These are phyloP conservation scores for Capronia epimyces DNA, from an alignment of 2,329 filamentous ascomycete genomes.

Conservation along the genomic window DNA sequence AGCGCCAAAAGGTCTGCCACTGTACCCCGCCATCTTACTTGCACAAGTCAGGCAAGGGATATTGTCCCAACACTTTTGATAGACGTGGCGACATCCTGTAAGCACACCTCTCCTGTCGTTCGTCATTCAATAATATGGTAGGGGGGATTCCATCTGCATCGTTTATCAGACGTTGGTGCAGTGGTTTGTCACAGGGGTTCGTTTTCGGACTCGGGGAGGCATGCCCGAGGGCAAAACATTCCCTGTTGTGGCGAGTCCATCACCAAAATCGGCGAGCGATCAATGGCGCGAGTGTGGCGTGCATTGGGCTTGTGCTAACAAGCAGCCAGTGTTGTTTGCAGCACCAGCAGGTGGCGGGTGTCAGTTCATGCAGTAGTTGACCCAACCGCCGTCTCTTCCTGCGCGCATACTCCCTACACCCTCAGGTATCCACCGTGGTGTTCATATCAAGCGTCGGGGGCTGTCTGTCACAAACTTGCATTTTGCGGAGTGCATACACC, in stretches of 20 bases:
- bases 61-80: slow-evolving; percentile 1
- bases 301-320: not conserved
- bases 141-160: not conserved
- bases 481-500: slow-evolving; percentile 5
- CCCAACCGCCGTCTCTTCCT: not conserved
- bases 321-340: not conserved
- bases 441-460: not conserved
- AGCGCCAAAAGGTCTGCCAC: too few species aligned
- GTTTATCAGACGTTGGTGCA: too few species aligned
- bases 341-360: too few species aligned
- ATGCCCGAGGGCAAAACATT: not conserved
- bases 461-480: not conserved
- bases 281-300: slow-evolving; percentile 4
- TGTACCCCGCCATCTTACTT: slow-evolving; percentile 3
- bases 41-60: not conserved
- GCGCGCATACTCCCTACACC: too few species aligned
- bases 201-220: not conserved
- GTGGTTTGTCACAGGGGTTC: not conserved
- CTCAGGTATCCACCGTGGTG: not conserved
- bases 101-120: not conserved
- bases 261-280: not conserved
- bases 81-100: not conserved
- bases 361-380: too few species aligned
- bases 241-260: not conserved
- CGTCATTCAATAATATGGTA: not conserved